phyloP scores from a whole-genome alignment of 352 stramenopile genomes.

The Phytopythium montanum region DNA sequence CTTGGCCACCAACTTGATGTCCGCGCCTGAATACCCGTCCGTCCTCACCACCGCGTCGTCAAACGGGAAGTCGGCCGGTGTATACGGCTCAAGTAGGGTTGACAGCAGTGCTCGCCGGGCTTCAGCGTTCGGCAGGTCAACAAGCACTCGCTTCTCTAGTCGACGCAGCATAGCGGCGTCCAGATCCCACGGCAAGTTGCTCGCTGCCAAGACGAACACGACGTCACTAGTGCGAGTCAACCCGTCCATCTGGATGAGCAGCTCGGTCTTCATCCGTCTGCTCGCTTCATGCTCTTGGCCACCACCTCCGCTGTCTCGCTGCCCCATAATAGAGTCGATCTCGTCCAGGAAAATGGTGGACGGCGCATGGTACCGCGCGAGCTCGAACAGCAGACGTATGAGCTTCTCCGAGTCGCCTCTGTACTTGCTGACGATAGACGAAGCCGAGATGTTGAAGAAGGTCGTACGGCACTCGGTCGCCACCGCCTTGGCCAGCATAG shows the following conservation, averaged over 20 bases:
- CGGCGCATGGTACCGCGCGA: slow-evolving; percentile 74
- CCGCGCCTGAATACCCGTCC: slow-evolving; percentile 75
- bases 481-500: slow-evolving; percentile 86
- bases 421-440: slow-evolving; percentile 87
- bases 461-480: slow-evolving; percentile 84
- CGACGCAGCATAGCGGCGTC: slow-evolving; percentile 77
- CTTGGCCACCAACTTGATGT: slow-evolving; percentile 86
- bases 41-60: slow-evolving; percentile 44
- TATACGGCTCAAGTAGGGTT: slow-evolving; percentile 59
- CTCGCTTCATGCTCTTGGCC: slow-evolving; percentile 84
- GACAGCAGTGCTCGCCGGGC: slow-evolving; percentile 56
- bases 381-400: slow-evolving; percentile 84
- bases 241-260: slow-evolving; percentile 87
- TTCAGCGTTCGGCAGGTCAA: slow-evolving; percentile 64
- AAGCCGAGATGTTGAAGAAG: slow-evolving; percentile 89
- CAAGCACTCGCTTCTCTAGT: slow-evolving; percentile 81
- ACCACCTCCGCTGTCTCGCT: slow-evolving; percentile 63
- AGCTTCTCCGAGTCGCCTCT: slow-evolving; percentile 83
- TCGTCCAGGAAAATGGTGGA: slow-evolving; percentile 88
- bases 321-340: slow-evolving; percentile 89
- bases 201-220: slow-evolving; percentile 80
- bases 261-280: slow-evolving; percentile 84
- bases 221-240: slow-evolving; percentile 76
- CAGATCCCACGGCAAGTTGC: slow-evolving; percentile 81
- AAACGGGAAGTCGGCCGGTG: slow-evolving; percentile 43